Base-by-base conservation (phyloP, 2,329 filamentous ascomycete genomes). In the Venturia pyrina region DNA sequence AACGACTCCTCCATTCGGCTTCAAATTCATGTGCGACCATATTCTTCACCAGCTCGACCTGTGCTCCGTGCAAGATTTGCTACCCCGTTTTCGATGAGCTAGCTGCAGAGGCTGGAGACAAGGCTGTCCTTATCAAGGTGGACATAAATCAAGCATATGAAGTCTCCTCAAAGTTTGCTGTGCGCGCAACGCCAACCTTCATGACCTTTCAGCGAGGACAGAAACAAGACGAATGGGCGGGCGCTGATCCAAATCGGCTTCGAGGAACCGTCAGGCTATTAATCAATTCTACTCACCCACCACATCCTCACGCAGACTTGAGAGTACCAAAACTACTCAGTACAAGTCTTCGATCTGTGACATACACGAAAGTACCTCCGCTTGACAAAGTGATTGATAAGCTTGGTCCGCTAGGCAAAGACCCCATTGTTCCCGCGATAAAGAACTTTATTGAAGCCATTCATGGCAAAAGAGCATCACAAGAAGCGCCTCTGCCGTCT, bases 21-120 rank as follows among this genome's bases (percentile, higher is more conserved):
- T 81, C 81, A 37, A 80, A 83, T 5, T 87, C 89, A 0, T 91
- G 88, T 67, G 90, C 90, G 0, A 85, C 93, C 46, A 83, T 97
- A 66, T 97, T 97, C 80, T 98, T 98, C 78, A 97, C 93, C 0
- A 96, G 91, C 3, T 85, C 89, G 1, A 95, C 88, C 2, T 97
- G 93, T 73, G 84, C 86, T 0, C 92, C 93, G 0, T 97, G 93
- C 82, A 93, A 89, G 75, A 78, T 86, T 19, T 83, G 93, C 1
- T 96, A 96, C 71, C 91, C 93, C 0, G 77, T 88, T 0, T 98
- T 91, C 71, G 89, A 96, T 68, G 82, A 90, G 69, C 80, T 97
- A 0, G 92, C 93, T 1, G 85, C 83, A 34, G 89, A 96, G 73
- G 82, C 87, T 37, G 87, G 84, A 1, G 78, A 83, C 41, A 87